phyloP scores from a whole-genome alignment of 129 eudicot species.

The Ambrosia artemisiifolia region DNA sequence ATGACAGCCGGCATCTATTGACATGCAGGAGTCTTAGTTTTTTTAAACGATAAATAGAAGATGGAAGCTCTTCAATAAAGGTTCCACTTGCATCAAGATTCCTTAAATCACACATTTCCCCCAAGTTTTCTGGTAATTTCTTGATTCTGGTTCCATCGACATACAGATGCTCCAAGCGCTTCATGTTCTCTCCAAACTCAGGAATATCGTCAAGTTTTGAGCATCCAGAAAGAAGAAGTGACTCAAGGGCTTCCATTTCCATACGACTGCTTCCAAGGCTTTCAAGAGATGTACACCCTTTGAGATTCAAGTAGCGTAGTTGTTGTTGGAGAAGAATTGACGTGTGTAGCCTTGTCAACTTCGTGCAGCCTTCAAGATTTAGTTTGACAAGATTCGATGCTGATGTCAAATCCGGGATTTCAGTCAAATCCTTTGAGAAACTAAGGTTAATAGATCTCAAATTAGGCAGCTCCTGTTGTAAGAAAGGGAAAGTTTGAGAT shows the following conservation, averaged over 20 bases:
- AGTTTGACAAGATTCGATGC: constrained; percentile 11
- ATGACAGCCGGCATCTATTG: constrained; percentile 7
- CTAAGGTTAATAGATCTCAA: no score
- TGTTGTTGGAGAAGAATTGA: constrained; percentile 14
- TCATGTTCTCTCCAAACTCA: constrained; percentile 17
- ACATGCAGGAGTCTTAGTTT: constrained; percentile 18
- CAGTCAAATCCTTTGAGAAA: not conserved
- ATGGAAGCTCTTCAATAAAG: constrained; percentile 14
- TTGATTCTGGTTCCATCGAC: constrained; percentile 16
- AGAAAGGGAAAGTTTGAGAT: no score
- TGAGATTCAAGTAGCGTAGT: constrained; percentile 18
- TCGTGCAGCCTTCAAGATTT: not conserved
- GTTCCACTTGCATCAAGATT: constrained; percentile 22
- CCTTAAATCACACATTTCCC: constrained; percentile 8
- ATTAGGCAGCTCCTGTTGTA: no score
- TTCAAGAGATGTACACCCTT: constrained; percentile 8
- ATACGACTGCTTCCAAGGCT: constrained; percentile 14
- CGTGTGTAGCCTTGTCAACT: constrained; percentile 12
- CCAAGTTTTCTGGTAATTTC: constrained; percentile 22
- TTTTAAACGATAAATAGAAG: not conserved
- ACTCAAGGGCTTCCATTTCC: constrained; percentile 26
- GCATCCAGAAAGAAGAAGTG: constrained; percentile 20
- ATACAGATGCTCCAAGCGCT: constrained; percentile 6
- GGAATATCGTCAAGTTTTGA: constrained; percentile 20
- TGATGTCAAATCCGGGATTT: constrained; percentile 21